These are phyloP conservation scores for Neonectria sp. DNA, from an alignment of 2,329 filamentous ascomycete species.

Conservation along the genomic window DNA sequence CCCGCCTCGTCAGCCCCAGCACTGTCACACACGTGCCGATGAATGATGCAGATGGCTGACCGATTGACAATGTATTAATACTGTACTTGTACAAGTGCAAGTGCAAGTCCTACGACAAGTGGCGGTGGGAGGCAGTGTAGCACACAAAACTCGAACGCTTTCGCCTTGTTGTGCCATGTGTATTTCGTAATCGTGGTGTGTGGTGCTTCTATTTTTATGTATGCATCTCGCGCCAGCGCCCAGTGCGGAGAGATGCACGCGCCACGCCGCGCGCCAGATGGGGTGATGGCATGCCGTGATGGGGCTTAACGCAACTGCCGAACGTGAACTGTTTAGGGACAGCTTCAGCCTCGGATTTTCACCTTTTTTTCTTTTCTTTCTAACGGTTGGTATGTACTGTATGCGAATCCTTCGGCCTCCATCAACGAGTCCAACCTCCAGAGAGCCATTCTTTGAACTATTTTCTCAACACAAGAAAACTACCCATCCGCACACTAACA, in stretches of 20 bases:
- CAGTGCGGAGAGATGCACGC: slow-evolving; percentile 1
- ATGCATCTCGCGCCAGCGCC: background rate
- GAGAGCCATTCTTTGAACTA: background rate
- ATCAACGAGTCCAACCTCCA: background rate
- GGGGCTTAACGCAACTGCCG: slow-evolving; percentile 14
- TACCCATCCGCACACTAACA: background rate
- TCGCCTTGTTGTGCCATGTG: background rate
- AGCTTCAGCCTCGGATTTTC: slow-evolving; percentile 2
- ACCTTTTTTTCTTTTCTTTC: background rate
- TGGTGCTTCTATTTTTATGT: slow-evolving; percentile 21
- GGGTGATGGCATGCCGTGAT: slow-evolving; percentile 1
- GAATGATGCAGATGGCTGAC: background rate
- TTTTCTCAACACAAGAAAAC: background rate
- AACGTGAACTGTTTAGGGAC: slow-evolving; percentile 14
- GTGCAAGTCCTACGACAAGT: background rate
- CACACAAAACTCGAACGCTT: background rate
- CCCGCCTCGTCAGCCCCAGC: background rate
- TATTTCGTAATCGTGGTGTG: background rate
- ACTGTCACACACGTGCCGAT: background rate
- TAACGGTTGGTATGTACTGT: background rate
- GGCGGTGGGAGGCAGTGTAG: slow-evolving; percentile 10
- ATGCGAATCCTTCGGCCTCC: background rate
- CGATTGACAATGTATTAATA: background rate
- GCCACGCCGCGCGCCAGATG: slow-evolving; percentile 3
- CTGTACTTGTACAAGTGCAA: background rate